Percentiles rank a stretch among this genome's conserved stretches.
These are phyloP conservation scores for Kewa caespitosa DNA, from an alignment of 179 eudicot genomes.

Conservation along the genomic window DNA sequence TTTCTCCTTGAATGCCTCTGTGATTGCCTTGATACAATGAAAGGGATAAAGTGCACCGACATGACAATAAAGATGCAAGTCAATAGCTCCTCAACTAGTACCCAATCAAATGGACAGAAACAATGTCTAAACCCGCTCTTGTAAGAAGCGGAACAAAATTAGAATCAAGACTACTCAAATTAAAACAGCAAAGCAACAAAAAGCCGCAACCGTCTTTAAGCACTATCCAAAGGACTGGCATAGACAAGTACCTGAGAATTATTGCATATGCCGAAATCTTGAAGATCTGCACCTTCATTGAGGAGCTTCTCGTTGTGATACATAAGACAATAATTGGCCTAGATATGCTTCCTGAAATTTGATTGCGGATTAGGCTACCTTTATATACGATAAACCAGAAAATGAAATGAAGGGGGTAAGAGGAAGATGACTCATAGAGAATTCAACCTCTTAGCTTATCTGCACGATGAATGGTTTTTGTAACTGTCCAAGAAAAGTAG, in stretches of 20 bases:
- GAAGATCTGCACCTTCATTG: constrained; percentile 56
- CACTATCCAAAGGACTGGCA: not conserved
- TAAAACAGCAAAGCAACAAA: not conserved
- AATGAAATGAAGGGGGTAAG: not conserved
- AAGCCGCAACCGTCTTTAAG: not conserved
- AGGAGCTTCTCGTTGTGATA: constrained; percentile 74
- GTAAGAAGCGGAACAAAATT: not conserved
- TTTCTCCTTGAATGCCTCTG: constrained; percentile 64
- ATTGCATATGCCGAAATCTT: constrained; percentile 71
- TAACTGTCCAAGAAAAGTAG: no score
- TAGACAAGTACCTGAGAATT: constrained; percentile 68
- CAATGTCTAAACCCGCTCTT: not conserved
- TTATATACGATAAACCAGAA: not conserved
- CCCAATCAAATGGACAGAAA: not conserved
- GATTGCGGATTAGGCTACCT: not conserved
- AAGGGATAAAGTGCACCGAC: constrained; percentile 83
- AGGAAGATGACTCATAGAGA: not conserved
- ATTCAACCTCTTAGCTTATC: not conserved
- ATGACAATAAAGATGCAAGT: not conserved
- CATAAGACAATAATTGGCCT: constrained; percentile 79
- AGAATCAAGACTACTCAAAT: no score
- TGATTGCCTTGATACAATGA: constrained; percentile 52
- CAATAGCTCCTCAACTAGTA: not conserved
- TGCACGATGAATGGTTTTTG: not conserved
- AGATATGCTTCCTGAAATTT: constrained; percentile 79